phyloP scores from a whole-genome alignment of 768 basidiomycete genomes.

The Lyophyllum shimeji region DNA sequence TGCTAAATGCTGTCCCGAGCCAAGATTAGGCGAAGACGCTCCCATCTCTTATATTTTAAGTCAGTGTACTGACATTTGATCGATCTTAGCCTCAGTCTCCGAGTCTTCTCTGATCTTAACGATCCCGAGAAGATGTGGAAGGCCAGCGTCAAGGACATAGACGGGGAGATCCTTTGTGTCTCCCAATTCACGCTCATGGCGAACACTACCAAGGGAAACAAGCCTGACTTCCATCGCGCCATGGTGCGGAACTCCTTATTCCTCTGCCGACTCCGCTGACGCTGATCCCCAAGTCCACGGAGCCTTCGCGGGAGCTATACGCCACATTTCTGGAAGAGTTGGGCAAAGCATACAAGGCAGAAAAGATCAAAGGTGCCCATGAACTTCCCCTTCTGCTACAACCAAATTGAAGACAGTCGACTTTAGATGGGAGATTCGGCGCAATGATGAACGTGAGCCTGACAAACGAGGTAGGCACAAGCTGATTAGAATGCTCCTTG shows the following conservation, averaged over 20 bases:
- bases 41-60: neutral
- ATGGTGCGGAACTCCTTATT: constrained; percentile 58
- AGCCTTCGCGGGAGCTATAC: constrained; percentile 70
- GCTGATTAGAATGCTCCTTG: constrained; percentile 29
- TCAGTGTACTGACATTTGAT: constrained; percentile 5
- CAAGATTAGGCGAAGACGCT: neutral
- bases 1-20: neutral
- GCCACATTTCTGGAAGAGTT: constrained; percentile 69
- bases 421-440: constrained; percentile 85
- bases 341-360: constrained; percentile 61
- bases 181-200: constrained; percentile 94
- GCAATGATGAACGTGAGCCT: constrained; percentile 94
- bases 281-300: constrained; percentile 50
- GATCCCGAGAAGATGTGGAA: constrained; percentile 79
- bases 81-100: constrained; percentile 58
- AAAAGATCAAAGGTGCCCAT: constrained; percentile 74
- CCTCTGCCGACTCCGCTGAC: neutral
- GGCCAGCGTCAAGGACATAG: constrained; percentile 80
- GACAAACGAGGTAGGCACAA: constrained; percentile 73
- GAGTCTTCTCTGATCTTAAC: constrained; percentile 64
- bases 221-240: constrained; percentile 90
- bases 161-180: constrained; percentile 90
- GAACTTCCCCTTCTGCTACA: constrained; percentile 1
- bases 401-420: constrained; percentile 1
- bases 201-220: constrained; percentile 83